These are phyloP conservation scores for Isabelozyma heimii DNA, from an alignment of 805 yeast genomes.

Conservation along the genomic window DNA sequence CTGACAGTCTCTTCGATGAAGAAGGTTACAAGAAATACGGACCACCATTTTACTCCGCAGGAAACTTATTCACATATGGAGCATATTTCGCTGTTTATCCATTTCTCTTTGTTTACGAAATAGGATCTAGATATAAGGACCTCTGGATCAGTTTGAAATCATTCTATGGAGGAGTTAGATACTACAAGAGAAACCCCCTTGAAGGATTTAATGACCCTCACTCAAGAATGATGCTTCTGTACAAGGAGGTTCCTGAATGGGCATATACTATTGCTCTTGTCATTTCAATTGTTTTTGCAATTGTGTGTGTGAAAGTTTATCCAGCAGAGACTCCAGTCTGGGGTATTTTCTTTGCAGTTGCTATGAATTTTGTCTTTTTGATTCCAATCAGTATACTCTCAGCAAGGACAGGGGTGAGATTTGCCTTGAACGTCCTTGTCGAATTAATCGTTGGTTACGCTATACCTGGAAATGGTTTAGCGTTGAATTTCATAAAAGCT, in stretches of 20 bases:
- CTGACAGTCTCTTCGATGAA: constrained; percentile 23
- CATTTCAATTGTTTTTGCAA: constrained; percentile 26
- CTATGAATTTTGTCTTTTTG: constrained; percentile 29
- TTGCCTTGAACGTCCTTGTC: constrained; percentile 35
- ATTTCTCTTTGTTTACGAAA: constrained; percentile 19
- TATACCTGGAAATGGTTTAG: constrained; percentile 34
- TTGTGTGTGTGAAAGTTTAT: constrained; percentile 26
- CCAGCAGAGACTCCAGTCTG: constrained; percentile 36
- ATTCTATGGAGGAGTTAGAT: not conserved
- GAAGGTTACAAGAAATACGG: constrained; percentile 21
- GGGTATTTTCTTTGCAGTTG: constrained; percentile 33
- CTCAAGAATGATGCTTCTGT: constrained; percentile 28
- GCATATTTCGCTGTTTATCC: constrained; percentile 23
- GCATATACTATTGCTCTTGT: constrained; percentile 21
- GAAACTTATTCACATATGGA: constrained; percentile 24
- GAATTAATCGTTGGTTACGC: constrained; percentile 38
- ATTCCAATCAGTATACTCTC: constrained; percentile 26
- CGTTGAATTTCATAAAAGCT: constrained; percentile 51
- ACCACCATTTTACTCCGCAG: constrained; percentile 31
- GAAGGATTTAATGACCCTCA: constrained; percentile 33
- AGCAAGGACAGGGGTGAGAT: constrained; percentile 28
- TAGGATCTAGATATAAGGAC: not conserved
- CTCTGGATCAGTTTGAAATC: not conserved
- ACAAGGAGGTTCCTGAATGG: constrained; percentile 36
- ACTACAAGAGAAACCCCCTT: constrained; percentile 19